Percentiles rank a stretch among this genome's conserved stretches.
Conservation (phyloP, 1,139 yeast species). For the Blastobotrys arbuscula region DNA sequence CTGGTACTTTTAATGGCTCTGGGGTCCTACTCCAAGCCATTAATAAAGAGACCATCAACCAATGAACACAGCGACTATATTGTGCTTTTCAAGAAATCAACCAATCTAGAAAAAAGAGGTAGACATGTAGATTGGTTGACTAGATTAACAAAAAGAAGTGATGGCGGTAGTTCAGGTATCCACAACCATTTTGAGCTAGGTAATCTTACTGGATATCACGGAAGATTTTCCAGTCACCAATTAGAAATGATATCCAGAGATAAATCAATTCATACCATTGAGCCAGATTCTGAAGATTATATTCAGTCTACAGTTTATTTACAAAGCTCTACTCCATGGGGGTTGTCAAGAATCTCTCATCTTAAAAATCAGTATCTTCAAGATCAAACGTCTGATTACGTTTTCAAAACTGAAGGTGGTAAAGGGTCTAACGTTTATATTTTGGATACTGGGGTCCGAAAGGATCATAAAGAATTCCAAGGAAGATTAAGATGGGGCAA, state of each 20-base stretch:
- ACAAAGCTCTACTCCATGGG: constrained; percentile 46
- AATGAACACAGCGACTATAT: constrained; percentile 15
- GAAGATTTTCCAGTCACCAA: constrained; percentile 21
- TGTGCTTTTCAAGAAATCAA: constrained; percentile 18
- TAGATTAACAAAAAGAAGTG: neutral
- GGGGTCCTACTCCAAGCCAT: neutral
- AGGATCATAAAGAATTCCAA: constrained; percentile 45
- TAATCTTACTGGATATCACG: constrained; percentile 29
- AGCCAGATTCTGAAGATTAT: constrained; percentile 39
- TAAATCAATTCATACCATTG: constrained; percentile 44
- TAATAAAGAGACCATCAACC: neutral
- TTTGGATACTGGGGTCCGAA: constrained; percentile 45
- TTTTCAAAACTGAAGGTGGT: constrained; percentile 46
- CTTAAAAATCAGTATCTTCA: constrained; percentile 37
- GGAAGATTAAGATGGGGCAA: constrained; percentile 54
- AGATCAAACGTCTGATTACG: constrained; percentile 35
- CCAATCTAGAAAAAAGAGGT: constrained; percentile 9
- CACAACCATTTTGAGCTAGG: constrained; percentile 53
- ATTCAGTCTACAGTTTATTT: constrained; percentile 30
- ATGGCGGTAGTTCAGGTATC: constrained; percentile 39
- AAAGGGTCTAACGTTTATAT: constrained; percentile 50
- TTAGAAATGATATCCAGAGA: constrained; percentile 40
- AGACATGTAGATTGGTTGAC: constrained; percentile 17
- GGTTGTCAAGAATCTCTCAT: constrained; percentile 49
- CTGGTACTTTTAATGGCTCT: neutral